Base-by-base conservation (phyloP, 177 flowering plant genomes). In the Vitis hybrid region DNA sequence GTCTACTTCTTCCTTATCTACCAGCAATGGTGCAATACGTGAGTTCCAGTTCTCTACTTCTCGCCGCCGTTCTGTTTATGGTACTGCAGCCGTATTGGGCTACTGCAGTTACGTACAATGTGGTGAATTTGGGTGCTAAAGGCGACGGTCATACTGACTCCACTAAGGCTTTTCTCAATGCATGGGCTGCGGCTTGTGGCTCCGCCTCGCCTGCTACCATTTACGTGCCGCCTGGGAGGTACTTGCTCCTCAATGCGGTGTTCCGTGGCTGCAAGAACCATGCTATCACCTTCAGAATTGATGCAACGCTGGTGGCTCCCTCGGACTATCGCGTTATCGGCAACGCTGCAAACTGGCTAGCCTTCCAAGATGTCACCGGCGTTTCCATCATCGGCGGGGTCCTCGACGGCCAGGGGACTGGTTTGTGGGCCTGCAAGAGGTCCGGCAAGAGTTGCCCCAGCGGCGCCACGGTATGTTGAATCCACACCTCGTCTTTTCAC, bases 291-390 rank as follows among this genome's bases (percentile, higher is more conserved):
- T 4, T 91, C 2, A 68, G 74, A 13, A 84, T 90, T 3, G 85
- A 84, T 54, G 92, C 91, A 4, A 84, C 86, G 4, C 77, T 90
- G 1, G 85, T 88, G 22, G 90, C 92, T n/a, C 87, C 95, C 0
- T 63, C 82, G 0, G 77, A 84, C 53, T 84, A 80, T 66, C 20
- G 47, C 9, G 84, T 70, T 2, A 51, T 76, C 13, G 90, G 85
- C 18, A 71, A 64, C 10, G 49, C 79, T 11, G 76, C 56, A 0
- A 19, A 68, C 38, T 90, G 95, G 95, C 13, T 90, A 28, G 13
- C 38, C 10, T 87, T 90, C 49, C 24, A 74, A 12, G 51, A 68
- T 10, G 89, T 90, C 19, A 53, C 64, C 1, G 92, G 92, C 0
- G 67, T 91, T 20, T 53, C 82, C 6, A 70, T 91, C 38, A 47